Evolutionary conservation across 2,329 filamentous ascomycete genomes (phyloP), one percentile per base, ranked within the genome.

Genomic region (Stachybotrys chartarum): DNA sequence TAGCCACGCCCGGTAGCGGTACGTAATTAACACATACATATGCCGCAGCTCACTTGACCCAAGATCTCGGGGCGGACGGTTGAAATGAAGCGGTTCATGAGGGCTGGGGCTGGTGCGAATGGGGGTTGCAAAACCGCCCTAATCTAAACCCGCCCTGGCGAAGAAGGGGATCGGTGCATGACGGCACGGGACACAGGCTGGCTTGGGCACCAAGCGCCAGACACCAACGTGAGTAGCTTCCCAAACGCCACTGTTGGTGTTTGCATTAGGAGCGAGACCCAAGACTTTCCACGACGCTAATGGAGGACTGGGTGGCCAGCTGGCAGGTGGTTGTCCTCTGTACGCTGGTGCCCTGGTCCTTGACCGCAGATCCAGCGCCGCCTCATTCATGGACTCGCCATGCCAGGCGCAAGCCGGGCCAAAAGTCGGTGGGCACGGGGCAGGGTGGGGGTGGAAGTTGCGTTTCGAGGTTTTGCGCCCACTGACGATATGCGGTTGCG

Each of bases 31-130:
- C 58, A 63, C 62, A 54, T 60, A 67, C 65, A 67, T 66, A 56
- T 60, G 62, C 61, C 62, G 62, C 59, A 65, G 59, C 65, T 67
- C 64, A 67, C 64, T 67, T 67, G 65, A 67, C 64, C 58, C 58
- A 56, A 59, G 59, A 60, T 58, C 35, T 57, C 59, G 55, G 57
- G 51, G 59, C 62, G 50, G 24, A 50, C 57, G 56, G 53, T 56
- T 57, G 57, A 56, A 55, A 56, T 54, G 55, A 39, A 54, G 58
- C 58, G 57, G 60, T 61, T 61, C 59, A 56, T 59, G 58, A 54
- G 7, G 18, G n/a, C 45, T n/a, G 35, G 35, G 35, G 35, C 35
- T 42, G 35, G 47, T 48, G 12, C 31, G 31, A 31, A 46, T 55
- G 32, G 48, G 56, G 50, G 55, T 54, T 54, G 54, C 62, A 53